phyloP scores from a whole-genome alignment of 257 asterid species.

The Petunia axillaris region DNA sequence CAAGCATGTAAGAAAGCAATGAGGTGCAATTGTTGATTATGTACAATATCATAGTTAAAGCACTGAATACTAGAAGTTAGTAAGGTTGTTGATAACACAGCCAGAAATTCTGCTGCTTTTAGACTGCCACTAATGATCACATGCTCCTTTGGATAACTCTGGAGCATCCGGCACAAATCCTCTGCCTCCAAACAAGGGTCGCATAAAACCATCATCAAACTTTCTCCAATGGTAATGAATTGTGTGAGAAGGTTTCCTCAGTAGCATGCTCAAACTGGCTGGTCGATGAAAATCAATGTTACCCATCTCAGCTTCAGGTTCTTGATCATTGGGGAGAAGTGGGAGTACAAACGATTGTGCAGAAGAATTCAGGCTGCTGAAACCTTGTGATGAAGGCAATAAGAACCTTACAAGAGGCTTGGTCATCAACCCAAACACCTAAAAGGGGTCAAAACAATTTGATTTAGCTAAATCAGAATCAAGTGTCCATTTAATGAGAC shows the following conservation, averaged over 20 bases:
- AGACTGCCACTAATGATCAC: constrained; percentile 20
- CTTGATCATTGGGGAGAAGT: constrained; percentile 42
- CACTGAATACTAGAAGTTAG: neutral
- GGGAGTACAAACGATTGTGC: constrained; percentile 41
- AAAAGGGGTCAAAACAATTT: constrained; percentile 2
- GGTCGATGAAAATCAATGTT: constrained; percentile 27
- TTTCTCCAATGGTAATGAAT: constrained; percentile 67
- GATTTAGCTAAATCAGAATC: neutral
- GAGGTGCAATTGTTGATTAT: neutral
- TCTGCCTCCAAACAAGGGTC: constrained; percentile 70
- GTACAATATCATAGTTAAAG: neutral
- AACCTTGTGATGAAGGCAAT: constrained; percentile 38
- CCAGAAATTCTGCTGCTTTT: neutral
- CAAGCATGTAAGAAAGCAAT: neutral
- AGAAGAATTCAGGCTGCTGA: neutral
- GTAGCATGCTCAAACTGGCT: constrained; percentile 47
- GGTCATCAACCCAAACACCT: constrained; percentile 74
- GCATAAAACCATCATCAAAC: constrained; percentile 63
- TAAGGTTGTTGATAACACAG: neutral
- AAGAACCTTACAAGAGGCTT: constrained; percentile 60
- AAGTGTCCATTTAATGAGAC: neutral
- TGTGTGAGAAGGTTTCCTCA: constrained; percentile 49
- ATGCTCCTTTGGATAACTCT: constrained; percentile 35
- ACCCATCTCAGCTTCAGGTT: constrained; percentile 24
- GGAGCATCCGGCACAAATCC: constrained; percentile 35